Percentiles rank a stretch among this genome's conserved stretches.
Evolutionary conservation across 441 rosid species (phyloP).

Genomic region (Cnidoscolus chayamansa): DNA sequence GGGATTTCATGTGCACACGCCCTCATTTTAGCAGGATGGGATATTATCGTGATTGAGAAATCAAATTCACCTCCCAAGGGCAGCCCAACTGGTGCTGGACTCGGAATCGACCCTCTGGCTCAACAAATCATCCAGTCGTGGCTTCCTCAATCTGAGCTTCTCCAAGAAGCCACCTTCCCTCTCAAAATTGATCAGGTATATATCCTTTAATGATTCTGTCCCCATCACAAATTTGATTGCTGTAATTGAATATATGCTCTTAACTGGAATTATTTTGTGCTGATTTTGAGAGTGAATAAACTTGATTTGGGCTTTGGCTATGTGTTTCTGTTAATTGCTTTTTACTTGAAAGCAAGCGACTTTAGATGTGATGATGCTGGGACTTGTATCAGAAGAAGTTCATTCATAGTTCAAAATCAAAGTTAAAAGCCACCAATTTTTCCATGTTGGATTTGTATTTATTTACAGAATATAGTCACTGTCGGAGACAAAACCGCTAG

Average conservation of each 20-base stretch:
- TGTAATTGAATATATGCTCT: background rate
- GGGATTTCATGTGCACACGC: constrained; percentile 69
- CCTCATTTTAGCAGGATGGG: constrained; percentile 57
- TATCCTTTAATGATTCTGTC: background rate
- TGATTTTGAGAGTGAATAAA: background rate
- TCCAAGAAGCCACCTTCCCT: constrained; percentile 42
- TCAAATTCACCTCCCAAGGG: constrained; percentile 47
- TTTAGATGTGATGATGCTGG: background rate
- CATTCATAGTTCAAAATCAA: background rate
- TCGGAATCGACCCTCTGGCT: constrained; percentile 52
- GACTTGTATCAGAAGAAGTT: background rate
- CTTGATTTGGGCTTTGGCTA: background rate
- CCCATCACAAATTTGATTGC: background rate
- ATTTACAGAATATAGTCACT: constrained; percentile 49
- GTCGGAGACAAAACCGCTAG: constrained; percentile 37
- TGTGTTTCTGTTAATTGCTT: background rate
- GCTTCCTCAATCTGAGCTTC: constrained; percentile 43
- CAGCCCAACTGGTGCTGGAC: constrained; percentile 72
- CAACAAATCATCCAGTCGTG: constrained; percentile 45
- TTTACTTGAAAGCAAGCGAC: background rate
- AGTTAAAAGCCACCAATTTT: background rate
- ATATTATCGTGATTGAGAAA: constrained; percentile 58
- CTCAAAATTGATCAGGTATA: constrained; percentile 49
- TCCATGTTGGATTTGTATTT: background rate
- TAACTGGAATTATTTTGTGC: background rate